Percentiles rank a stretch among this genome's conserved stretches.
Conservation (phyloP, 1,139 yeast species). For the Debaryomyces psychrophilus region DNA sequence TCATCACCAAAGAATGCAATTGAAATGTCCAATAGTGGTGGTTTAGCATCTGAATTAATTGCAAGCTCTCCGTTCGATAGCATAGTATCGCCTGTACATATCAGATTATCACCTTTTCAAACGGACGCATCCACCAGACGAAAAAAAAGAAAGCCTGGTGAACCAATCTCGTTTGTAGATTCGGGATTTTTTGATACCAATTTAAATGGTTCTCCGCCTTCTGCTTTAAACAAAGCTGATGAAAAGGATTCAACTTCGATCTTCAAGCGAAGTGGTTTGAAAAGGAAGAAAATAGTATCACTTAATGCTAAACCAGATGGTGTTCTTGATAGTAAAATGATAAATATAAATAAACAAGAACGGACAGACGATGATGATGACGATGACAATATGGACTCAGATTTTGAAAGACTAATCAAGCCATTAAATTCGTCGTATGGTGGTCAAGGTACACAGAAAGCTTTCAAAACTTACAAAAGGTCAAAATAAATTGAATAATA, state of each 20-base stretch:
- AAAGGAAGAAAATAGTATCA: background rate
- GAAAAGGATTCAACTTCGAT: background rate
- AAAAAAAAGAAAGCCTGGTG: slow-evolving; percentile 35
- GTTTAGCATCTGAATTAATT: background rate
- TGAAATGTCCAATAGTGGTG: background rate
- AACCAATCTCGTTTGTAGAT: slow-evolving; percentile 32
- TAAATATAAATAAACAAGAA: background rate
- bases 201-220: slow-evolving; percentile 27
- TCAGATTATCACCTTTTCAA: slow-evolving; percentile 24
- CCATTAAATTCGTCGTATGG: background rate
- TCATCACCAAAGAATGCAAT: slow-evolving; percentile 7
- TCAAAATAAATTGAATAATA: slow-evolving; percentile 1
- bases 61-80: slow-evolving; percentile 12
- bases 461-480: slow-evolving; percentile 4
- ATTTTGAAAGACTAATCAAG: background rate
- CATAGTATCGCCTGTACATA: slow-evolving; percentile 6
- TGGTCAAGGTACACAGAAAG: background rate
- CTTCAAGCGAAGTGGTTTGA: slow-evolving; percentile 3
- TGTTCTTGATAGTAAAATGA: background rate
- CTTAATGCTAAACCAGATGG: background rate
- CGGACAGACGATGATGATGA: background rate
- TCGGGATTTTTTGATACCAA: slow-evolving; percentile 36
- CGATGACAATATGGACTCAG: background rate
- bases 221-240: slow-evolving; percentile 6
- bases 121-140: slow-evolving; percentile 7